Conservation (phyloP, 768 basidiomycete genomes). For the Hypsizygus marmoreus region DNA sequence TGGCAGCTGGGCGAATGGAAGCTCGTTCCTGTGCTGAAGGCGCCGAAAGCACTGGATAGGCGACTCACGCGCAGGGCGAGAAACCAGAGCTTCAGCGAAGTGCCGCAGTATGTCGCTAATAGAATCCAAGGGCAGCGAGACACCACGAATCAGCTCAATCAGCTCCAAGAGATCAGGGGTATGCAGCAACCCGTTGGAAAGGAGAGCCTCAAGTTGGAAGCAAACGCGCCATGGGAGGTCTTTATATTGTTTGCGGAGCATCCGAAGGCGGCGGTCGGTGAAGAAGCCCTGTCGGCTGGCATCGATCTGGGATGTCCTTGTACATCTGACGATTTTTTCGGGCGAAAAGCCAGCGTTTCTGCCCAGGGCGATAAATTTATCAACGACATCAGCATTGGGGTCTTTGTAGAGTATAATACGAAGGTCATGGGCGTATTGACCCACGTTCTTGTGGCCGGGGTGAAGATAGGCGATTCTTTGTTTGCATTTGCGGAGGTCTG, state of each 20-base stretch:
- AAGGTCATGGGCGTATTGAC: not conserved
- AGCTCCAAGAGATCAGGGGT: not conserved
- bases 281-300: not conserved
- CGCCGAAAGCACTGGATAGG: too few species aligned
- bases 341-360: not conserved
- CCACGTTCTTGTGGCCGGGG: not conserved
- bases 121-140: too few species aligned
- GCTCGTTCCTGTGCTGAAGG: too few species aligned
- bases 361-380: not conserved
- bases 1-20: not conserved
- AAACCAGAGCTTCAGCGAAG: too few species aligned
- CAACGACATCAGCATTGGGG: not conserved
- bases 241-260: not conserved
- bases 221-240: not conserved
- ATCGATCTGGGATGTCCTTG: not conserved
- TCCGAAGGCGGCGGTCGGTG: not conserved
- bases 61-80: too few species aligned
- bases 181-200: not conserved
- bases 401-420: not conserved
- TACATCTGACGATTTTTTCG: not conserved
- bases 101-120: too few species aligned
- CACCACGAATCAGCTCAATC: too few species aligned
- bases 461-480: not conserved
- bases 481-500: not conserved
- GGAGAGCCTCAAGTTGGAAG: not conserved